Percentiles rank a stretch among this genome's conserved stretches.
These are phyloP conservation scores for Flaveria bidentis DNA, from an alignment of 129 eudicot genomes.

Conservation along the genomic window DNA sequence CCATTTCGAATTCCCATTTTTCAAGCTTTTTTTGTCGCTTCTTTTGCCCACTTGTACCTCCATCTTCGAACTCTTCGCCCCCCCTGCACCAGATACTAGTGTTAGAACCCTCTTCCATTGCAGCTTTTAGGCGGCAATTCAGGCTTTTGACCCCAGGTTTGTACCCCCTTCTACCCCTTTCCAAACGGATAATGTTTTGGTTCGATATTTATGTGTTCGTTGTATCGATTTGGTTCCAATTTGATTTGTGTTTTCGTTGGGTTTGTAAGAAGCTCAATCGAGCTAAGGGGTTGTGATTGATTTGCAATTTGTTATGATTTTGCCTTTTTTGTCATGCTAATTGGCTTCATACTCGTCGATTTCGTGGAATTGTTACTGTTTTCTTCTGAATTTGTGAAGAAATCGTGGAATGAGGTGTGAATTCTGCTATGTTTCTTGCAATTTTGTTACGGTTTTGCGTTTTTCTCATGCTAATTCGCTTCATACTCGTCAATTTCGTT, in stretches of 20 bases:
- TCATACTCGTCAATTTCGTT: background rate
- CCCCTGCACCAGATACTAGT: background rate
- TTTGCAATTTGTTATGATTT: background rate
- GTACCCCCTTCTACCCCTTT: slow-evolving; percentile 7
- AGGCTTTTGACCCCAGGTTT: slow-evolving; percentile 34
- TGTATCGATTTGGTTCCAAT: background rate
- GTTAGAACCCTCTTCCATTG: background rate
- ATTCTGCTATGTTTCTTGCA: slow-evolving; percentile 7
- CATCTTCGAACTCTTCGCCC: slow-evolving; percentile 29
- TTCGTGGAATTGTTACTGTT: background rate
- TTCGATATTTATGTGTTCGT: background rate
- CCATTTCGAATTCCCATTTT: background rate
- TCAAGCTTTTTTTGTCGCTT: slow-evolving; percentile 26
- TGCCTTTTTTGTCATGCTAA: background rate
- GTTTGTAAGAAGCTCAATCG: too few species aligned
- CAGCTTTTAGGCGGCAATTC: slow-evolving; percentile 27
- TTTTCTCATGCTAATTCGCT: slow-evolving; percentile 1
- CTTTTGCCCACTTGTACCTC: slow-evolving; percentile 5
- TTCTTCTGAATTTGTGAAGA: background rate
- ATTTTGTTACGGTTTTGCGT: background rate
- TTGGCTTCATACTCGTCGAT: background rate
- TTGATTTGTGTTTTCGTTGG: too few species aligned
- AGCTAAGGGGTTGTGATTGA: too few species aligned
- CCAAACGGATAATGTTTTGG: background rate
- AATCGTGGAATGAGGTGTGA: background rate